These are phyloP conservation scores for Fragaria iinumae DNA, from an alignment of 306 rosid species.

Conservation along the genomic window DNA sequence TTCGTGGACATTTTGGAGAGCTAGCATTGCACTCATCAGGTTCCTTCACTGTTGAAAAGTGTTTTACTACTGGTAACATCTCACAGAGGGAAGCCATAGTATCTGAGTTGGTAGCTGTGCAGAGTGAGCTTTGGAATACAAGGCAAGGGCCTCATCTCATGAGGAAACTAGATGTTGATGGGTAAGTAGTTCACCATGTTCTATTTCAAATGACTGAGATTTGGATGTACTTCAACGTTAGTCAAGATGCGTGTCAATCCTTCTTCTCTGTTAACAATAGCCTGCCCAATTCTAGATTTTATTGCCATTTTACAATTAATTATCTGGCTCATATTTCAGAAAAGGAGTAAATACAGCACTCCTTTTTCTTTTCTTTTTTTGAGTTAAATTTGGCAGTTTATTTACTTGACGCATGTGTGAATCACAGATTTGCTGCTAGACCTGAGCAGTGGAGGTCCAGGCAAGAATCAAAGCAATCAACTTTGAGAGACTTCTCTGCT, in stretches of 20 bases:
- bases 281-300: not conserved
- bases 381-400: conserved; percentile 16
- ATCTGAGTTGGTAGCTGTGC: conserved; percentile 63
- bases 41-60: conserved; percentile 77
- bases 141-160: conserved; percentile 86
- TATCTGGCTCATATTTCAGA: not conserved
- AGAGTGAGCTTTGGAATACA: conserved; percentile 70
- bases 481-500: conserved; percentile 59
- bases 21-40: conserved; percentile 62
- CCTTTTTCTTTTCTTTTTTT: not conserved
- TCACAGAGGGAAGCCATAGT: conserved; percentile 78
- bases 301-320: not conserved
- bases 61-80: conserved; percentile 62
- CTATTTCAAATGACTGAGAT: conserved; percentile 24
- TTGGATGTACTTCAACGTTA: not conserved
- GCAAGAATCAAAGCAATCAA: conserved; percentile 73
- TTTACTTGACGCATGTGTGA: conserved; percentile 21
- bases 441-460: conserved; percentile 92
- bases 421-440: conserved; percentile 61
- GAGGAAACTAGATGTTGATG: conserved; percentile 75
- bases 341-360: not conserved
- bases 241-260: not conserved
- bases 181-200: conserved; percentile 47
- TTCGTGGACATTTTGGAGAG: conserved; percentile 78
- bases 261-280: not conserved